These are phyloP conservation scores for Rhodosporidiobolus odoratus DNA, from an alignment of 768 basidiomycete species.

Conservation along the genomic window DNA sequence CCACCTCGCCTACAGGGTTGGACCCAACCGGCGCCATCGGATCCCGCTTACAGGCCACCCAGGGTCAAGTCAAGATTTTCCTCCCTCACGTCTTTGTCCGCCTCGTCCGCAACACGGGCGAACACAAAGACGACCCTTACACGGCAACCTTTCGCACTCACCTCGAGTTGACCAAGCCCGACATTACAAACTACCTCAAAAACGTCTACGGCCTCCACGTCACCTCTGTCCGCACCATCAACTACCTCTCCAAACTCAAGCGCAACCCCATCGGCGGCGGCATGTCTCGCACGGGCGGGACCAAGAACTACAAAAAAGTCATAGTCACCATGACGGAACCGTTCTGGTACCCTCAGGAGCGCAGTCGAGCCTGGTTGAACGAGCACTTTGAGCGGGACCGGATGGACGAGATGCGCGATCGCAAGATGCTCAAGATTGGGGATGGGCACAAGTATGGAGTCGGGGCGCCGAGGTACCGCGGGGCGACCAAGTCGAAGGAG, in stretches of 20 bases:
- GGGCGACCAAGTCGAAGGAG: conserved; percentile 25
- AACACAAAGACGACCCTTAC: conserved; percentile 39
- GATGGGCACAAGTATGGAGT: conserved; percentile 36
- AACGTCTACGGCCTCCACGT: conserved; percentile 42
- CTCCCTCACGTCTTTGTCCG: conserved; percentile 40
- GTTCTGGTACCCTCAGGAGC: conserved; percentile 42
- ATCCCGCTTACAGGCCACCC: conserved; percentile 1
- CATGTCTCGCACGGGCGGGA: conserved; percentile 27
- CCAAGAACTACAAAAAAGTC: conserved; percentile 42
- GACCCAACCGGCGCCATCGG: conserved; percentile 11
- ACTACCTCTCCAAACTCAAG: conserved; percentile 38
- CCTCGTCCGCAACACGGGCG: conserved; percentile 41
- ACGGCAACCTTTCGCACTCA: conserved; percentile 42
- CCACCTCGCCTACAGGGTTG: conserved; percentile 15
- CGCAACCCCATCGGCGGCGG: conserved; percentile 38
- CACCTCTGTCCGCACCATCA: conserved; percentile 39
- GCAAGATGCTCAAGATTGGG: conserved; percentile 39
- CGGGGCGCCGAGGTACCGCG: conserved; percentile 23
- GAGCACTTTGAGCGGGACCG: conserved; percentile 40
- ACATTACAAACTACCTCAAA: conserved; percentile 41
- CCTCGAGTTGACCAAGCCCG: conserved; percentile 42
- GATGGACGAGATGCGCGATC: conserved; percentile 39
- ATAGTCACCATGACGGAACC: conserved; percentile 39
- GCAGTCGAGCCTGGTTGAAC: conserved; percentile 37
- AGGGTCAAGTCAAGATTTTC: conserved; percentile 33